Base-by-base conservation (phyloP, 495 filamentous ascomycete species). In the Lepidopterella palustris region DNA sequence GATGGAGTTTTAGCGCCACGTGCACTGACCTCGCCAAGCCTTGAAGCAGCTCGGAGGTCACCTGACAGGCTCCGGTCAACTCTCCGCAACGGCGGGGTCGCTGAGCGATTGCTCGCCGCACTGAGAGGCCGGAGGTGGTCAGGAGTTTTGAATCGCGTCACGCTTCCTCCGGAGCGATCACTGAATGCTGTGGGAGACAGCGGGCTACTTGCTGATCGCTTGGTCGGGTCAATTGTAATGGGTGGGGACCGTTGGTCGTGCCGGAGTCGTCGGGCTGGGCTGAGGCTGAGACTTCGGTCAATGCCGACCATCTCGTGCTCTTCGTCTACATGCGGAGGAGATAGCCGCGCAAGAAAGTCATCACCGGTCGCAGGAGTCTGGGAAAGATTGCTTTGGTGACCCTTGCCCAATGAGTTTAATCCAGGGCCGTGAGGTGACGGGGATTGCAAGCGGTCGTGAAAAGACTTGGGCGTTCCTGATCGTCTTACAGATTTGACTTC, bases 41-140 rank as follows among this genome's bases (percentile, higher is more conserved):
- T 71, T 75, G 83, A 86, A 64, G 85, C 84, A 68, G 82, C 86
- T 75, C 90, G 78, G 69, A 93, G 76, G 80, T 95, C 87, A 68
- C 88, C 87, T 74, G 88, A 90, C 60, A 82, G 74, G 71, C 84
- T 88, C 65, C 85, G 85, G 70, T 84, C 85, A 58, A 81, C 80
- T 57, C 88, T 81, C 61, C 90, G 81, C 42, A 95, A 80, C 13
- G 86, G 82, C 50, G 85, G 87, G 21, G 84, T 84, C 50, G 74
- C 59, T 66, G 78, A 74, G 59, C 78, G 69, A 66, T 75, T 75
- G 75, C 79, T 84, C 68, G 76, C 72, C 63, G 79, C 78, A 68
- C 82, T 86, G 35, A 80, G 79, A 68, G 85, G 79, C 62, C 84
- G 82, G 57, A 78, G 62, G 27, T 79, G 78, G 47, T 84, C 82